Evolutionary conservation across 1,139 yeast species (phyloP), one percentile per base, ranked within the genome.

Genomic region (Magnusiomyces sp.): DNA sequence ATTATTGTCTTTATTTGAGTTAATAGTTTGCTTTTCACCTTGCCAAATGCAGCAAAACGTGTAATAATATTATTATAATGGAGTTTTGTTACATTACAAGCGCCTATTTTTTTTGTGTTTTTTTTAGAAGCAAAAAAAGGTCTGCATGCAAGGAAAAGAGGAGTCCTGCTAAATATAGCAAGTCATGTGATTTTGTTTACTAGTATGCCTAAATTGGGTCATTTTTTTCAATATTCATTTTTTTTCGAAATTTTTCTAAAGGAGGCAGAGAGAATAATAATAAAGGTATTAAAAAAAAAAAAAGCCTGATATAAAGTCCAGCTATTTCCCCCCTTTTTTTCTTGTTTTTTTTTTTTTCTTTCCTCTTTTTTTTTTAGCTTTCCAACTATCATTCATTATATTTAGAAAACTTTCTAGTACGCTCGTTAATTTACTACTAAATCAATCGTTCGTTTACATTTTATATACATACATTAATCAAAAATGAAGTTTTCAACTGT

Each of bases 401-500:
- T 14, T 9, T 27, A 14, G 10, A 45, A 5, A 5, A 5, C 23
- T 46, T 40, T 53, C 58, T 19, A 39, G 51, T 32, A 29, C 36
- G 6, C 36, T 41, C 44, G 36, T 23, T 41, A 16, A 17, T 38
- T 17, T 34, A 4, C n/a, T 34, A 34, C 13, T 4, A 5, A 9
- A 5, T n/a, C 34, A 32, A 20, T 23, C n/a, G n/a, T 23, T 40
- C 14, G n/a, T n/a, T 23, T 40, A 23, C 11, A 20, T 4, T 31
- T 9, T 31, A 9, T 36, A 36, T 13, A 11, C n/a, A 36, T n/a
- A 7, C 7, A 9, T 5, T n/a, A 17, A 7, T 23, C 27, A 32
- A 40, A 10, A 48, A 51, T 51, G 53, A 45, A 48, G 45, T 43
- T 59, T 40, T 53, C 56, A 36, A 27, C 58, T 40, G 42, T 51